Conservation (phyloP, 139 green algal species). For the Medakamo hakoo region DNA sequence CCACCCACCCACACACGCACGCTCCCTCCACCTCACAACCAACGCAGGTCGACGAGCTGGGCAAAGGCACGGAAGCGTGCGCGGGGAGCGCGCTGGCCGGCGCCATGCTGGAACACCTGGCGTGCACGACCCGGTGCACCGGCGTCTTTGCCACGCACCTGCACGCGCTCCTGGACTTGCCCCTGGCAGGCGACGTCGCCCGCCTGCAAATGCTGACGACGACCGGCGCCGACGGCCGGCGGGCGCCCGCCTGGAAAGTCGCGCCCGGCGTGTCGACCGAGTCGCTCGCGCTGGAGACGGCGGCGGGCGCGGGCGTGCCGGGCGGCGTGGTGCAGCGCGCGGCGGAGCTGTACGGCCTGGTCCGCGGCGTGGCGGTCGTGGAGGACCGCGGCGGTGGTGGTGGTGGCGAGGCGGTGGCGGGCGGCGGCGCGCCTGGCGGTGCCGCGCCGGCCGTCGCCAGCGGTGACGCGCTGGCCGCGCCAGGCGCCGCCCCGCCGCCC, state of each 20-base stretch:
- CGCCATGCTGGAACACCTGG: constrained; percentile 49
- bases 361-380: background rate
- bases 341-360: constrained; percentile 14
- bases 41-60: constrained; percentile 84
- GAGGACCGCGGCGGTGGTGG: background rate
- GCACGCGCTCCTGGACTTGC: constrained; percentile 51
- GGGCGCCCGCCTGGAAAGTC: constrained; percentile 34
- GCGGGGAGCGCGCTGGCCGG: constrained; percentile 41
- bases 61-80: constrained; percentile 76
- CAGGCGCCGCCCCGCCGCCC: too few species aligned
- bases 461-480: too few species aligned
- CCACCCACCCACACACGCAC: too few species aligned
- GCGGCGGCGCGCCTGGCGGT: too few species aligned
- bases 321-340: constrained; percentile 12
- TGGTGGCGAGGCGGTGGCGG: background rate
- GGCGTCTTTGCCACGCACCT: constrained; percentile 84
- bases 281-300: constrained; percentile 41
- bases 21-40: constrained; percentile 13
- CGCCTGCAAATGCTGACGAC: constrained; percentile 11
- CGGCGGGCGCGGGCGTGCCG: constrained; percentile 18
- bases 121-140: constrained; percentile 22
- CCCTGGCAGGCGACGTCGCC: constrained; percentile 1
- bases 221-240: background rate
- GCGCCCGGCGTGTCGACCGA: constrained; percentile 25
- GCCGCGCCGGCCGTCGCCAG: too few species aligned